Evolutionary conservation across 148 eudicot genomes (phyloP).

Genomic region (Linanthus parryae): DNA sequence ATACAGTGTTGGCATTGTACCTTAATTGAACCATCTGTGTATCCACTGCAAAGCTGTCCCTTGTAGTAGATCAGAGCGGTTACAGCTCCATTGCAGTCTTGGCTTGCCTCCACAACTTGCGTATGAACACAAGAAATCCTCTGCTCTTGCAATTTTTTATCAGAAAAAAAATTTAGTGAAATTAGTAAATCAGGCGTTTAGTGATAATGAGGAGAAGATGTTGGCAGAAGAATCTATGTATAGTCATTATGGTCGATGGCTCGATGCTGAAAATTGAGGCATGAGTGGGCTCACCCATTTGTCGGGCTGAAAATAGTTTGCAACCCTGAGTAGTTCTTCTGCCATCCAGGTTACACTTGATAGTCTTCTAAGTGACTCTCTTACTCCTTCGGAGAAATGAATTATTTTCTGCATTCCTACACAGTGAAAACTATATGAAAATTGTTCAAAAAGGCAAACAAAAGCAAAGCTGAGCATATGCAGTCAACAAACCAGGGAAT

Average conservation of each 20-base stretch:
- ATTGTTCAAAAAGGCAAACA: neutral
- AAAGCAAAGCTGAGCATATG: too few relatives aligned
- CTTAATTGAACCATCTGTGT: slow-evolving; percentile 53
- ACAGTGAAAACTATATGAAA: slow-evolving; percentile 4
- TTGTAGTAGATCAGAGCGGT: slow-evolving; percentile 47
- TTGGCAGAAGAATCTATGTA: neutral
- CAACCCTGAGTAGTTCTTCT: slow-evolving; percentile 50
- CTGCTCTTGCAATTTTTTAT: slow-evolving; percentile 25
- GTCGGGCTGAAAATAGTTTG: slow-evolving; percentile 46
- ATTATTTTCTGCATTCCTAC: slow-evolving; percentile 48
- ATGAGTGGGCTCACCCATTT: slow-evolving; percentile 43
- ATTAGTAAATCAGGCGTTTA: too few relatives aligned
- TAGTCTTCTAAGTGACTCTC: slow-evolving; percentile 51
- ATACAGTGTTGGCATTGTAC: too few relatives aligned
- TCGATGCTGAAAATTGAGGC: neutral
- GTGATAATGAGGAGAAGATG: neutral
- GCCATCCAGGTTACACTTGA: slow-evolving; percentile 52
- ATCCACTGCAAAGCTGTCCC: slow-evolving; percentile 48
- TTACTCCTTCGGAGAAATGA: slow-evolving; percentile 48
- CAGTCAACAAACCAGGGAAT: too few relatives aligned
- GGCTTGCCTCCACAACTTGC: slow-evolving; percentile 37
- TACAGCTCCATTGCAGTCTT: slow-evolving; percentile 41
- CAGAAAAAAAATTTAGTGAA: neutral
- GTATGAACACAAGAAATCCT: slow-evolving; percentile 60
- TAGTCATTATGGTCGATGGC: neutral